Conservation (phyloP, 768 basidiomycete species). For the Sistotremastrum suecicum region DNA sequence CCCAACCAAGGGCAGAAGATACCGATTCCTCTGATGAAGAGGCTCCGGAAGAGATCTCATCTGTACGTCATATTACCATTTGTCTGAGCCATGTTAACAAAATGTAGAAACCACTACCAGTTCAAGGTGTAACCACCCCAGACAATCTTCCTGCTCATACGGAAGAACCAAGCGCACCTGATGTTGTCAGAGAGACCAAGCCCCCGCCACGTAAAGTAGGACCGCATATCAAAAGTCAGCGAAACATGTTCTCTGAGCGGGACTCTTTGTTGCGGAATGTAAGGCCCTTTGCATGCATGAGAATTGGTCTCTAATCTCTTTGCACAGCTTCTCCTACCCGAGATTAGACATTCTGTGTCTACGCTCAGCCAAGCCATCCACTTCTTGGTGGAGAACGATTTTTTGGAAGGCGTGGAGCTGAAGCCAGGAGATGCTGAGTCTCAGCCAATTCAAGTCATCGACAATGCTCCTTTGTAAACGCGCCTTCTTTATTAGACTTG, state of each 20-base stretch:
- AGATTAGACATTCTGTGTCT: constrained; percentile 78
- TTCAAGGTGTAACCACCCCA: too few relatives aligned
- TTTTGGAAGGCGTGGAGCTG: constrained; percentile 66
- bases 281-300: constrained; percentile 14
- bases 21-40: too few relatives aligned
- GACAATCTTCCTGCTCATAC: too few relatives aligned
- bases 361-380: constrained; percentile 87
- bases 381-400: constrained; percentile 84
- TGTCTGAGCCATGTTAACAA: too few relatives aligned
- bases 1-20: too few relatives aligned
- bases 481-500: too few relatives aligned
- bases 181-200: background rate
- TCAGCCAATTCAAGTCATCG: constrained; percentile 48
- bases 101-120: too few relatives aligned
- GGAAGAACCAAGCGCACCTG: too few relatives aligned
- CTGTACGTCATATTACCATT: too few relatives aligned
- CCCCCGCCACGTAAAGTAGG: background rate
- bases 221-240: constrained; percentile 2
- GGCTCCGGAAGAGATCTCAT: too few relatives aligned
- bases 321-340: constrained; percentile 60
- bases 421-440: constrained; percentile 62
- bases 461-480: constrained; percentile 2
- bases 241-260: constrained; percentile 53
- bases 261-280: constrained; percentile 73
- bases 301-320: constrained; percentile 2